These are phyloP conservation scores for Backusella macrospora DNA, from an alignment of 192 early-diverging fungal species.

Conservation along the genomic window DNA sequence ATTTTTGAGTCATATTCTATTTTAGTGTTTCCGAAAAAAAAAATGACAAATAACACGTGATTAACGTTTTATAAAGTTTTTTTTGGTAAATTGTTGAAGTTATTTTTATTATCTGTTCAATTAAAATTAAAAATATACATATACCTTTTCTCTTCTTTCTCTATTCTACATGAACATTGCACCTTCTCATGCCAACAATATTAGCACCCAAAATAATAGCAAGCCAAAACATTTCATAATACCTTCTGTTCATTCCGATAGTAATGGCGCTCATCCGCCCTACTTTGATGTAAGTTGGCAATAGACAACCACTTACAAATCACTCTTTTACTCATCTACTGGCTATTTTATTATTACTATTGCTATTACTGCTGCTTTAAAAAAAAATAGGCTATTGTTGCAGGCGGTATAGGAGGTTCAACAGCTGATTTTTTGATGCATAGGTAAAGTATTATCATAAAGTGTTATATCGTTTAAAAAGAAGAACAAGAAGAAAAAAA, in stretches of 20 bases:
- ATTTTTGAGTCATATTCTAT: not conserved
- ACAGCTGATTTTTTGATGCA: conserved; percentile 60
- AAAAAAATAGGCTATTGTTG: conserved; percentile 45
- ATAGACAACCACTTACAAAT: not conserved
- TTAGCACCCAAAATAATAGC: not conserved
- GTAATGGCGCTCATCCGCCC: conserved; percentile 25
- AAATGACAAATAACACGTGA: conserved; percentile 12
- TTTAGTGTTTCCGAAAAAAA: conserved; percentile 9
- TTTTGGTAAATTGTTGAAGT: not conserved
- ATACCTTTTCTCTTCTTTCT: not conserved
- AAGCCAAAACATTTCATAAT: not conserved
- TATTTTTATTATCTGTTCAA: not conserved
- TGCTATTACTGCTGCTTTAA: too few species aligned
- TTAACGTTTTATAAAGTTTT: not conserved
- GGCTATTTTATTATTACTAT: not conserved
- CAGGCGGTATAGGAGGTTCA: conserved; percentile 57
- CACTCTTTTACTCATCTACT: not conserved
- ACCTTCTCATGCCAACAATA: conserved; percentile 4
- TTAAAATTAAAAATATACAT: not conserved
- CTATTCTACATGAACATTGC: not conserved
- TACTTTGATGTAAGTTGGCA: conserved; percentile 34
- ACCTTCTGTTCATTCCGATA: conserved; percentile 1
- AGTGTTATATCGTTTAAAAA: not conserved
- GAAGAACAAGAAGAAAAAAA: not conserved
- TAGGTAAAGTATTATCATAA: conserved; percentile 42